Evolutionary conservation across 306 rosid species (phyloP).

Genomic region (Benincasa hispida): DNA sequence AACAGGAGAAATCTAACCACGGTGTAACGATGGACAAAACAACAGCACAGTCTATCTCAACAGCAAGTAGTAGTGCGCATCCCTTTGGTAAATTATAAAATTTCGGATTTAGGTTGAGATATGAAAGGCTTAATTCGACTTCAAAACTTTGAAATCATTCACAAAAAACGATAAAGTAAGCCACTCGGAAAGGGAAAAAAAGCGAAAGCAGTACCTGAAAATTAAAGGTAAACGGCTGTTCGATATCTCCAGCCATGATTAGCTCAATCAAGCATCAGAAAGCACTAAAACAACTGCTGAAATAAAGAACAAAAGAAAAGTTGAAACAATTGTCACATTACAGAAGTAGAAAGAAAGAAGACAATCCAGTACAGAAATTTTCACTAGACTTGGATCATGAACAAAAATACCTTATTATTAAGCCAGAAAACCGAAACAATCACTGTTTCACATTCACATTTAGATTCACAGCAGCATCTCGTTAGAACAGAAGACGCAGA

Average conservation of each 20-base stretch:
- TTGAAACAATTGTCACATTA: background rate
- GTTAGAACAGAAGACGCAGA: background rate
- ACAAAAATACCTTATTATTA: background rate
- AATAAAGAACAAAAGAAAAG: slow-evolving; percentile 6
- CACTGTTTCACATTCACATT: background rate
- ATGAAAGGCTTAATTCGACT: background rate
- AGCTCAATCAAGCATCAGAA: slow-evolving; percentile 8
- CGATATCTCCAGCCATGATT: slow-evolving; percentile 56
- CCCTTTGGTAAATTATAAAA: background rate
- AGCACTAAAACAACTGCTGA: slow-evolving; percentile 10
- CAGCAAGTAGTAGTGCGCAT: background rate
- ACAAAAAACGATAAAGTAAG: background rate
- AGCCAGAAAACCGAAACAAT: background rate
- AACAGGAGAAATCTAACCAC: slow-evolving; percentile 1
- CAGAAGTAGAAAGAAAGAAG: background rate
- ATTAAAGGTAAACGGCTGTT: slow-evolving; percentile 36
- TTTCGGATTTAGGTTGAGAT: background rate
- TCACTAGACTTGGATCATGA: background rate
- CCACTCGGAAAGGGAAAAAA: background rate
- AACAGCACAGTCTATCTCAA: background rate
- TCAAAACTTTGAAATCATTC: background rate
- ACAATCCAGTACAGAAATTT: background rate
- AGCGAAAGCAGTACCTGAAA: slow-evolving; percentile 31
- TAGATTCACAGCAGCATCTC: background rate
- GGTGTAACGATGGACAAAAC: background rate